Percentiles rank a stretch among this genome's conserved stretches.
Conservation (phyloP, 345 rosid species). For the Hibiscus syriacus region DNA sequence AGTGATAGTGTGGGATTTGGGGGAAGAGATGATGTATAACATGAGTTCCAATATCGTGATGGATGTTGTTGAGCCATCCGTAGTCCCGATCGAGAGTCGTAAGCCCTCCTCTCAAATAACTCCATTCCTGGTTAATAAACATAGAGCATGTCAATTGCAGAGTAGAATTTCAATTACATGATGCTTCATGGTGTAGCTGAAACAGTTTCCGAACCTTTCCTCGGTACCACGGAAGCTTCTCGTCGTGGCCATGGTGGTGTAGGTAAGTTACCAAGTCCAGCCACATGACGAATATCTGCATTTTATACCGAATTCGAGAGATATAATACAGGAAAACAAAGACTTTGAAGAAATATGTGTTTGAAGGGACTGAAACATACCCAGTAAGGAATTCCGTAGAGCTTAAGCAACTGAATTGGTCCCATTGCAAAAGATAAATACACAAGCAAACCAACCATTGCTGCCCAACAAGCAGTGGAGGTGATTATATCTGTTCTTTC, state of each 20-base stretch:
- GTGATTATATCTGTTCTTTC: constrained; percentile 65
- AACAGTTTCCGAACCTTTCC: constrained; percentile 46
- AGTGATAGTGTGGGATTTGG: constrained; percentile 91
- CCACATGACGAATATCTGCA: constrained; percentile 73
- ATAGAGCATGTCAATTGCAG: neutral
- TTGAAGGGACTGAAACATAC: constrained; percentile 19
- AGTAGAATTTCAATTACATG: neutral
- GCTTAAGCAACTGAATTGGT: constrained; percentile 54
- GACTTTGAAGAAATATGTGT: neutral
- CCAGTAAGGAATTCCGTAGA: constrained; percentile 67
- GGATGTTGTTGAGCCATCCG: constrained; percentile 80
- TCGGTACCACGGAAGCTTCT: constrained; percentile 91
- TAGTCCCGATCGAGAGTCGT: constrained; percentile 85
- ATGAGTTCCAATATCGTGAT: constrained; percentile 95
- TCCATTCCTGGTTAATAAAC: constrained; percentile 61
- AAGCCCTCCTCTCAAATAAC: constrained; percentile 87
- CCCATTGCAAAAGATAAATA: constrained; percentile 48
- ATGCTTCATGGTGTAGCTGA: neutral
- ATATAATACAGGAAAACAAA: neutral
- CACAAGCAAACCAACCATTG: constrained; percentile 57
- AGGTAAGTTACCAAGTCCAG: constrained; percentile 79
- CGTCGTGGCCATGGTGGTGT: constrained; percentile 87
- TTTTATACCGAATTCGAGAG: neutral
- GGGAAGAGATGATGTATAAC: constrained; percentile 94
- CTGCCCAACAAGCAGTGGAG: constrained; percentile 70